A percentile compares a stretch with the other conserved stretches of the same genome.
Conservation (phyloP, 116 monocot species). For the Posidonia oceanica region DNA sequence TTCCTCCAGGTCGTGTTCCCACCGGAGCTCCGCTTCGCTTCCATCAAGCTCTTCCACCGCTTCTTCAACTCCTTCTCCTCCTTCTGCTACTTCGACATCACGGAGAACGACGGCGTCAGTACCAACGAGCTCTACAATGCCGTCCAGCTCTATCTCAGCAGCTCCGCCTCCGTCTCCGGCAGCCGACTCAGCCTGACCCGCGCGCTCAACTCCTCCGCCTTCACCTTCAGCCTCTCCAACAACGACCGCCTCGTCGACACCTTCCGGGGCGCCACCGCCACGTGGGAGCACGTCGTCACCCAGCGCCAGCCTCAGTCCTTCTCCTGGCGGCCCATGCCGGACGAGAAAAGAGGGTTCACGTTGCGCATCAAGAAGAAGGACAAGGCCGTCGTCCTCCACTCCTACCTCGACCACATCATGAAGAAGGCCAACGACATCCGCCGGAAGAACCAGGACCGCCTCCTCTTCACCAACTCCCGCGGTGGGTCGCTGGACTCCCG, state of each 20-base stretch:
- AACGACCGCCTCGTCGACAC: too few relatives aligned
- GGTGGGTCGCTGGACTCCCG: slow-evolving; percentile 49
- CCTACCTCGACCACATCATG: slow-evolving; percentile 85
- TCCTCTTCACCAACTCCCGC: slow-evolving; percentile 69
- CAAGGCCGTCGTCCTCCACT: slow-evolving; percentile 28
- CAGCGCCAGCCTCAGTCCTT: slow-evolving; percentile 46
- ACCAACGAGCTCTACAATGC: slow-evolving; percentile 75
- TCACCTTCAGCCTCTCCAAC: slow-evolving; percentile 63
- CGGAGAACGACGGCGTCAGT: slow-evolving; percentile 61
- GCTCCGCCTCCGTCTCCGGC: slow-evolving; percentile 35
- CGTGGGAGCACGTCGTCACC: slow-evolving; percentile 79
- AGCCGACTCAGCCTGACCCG: slow-evolving; percentile 57
- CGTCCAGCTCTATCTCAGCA: slow-evolving; percentile 57
- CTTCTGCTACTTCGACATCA: slow-evolving; percentile 81
- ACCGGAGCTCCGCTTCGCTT: slow-evolving; percentile 38
- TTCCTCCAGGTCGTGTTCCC: slow-evolving; percentile 52
- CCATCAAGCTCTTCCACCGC: slow-evolving; percentile 22
- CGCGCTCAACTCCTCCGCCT: slow-evolving; percentile 58
- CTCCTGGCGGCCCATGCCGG: slow-evolving; percentile 70
- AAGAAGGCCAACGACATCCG: slow-evolving; percentile 41
- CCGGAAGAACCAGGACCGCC: slow-evolving; percentile 52
- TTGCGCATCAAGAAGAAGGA: slow-evolving; percentile 54
- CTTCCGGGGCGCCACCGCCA: slow-evolving; percentile 29
- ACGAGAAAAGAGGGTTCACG: slow-evolving; percentile 77
- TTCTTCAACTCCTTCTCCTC: slow-evolving; percentile 37